phyloP scores from a whole-genome alignment of 331 rosid genomes.

The Quercus phellos region DNA sequence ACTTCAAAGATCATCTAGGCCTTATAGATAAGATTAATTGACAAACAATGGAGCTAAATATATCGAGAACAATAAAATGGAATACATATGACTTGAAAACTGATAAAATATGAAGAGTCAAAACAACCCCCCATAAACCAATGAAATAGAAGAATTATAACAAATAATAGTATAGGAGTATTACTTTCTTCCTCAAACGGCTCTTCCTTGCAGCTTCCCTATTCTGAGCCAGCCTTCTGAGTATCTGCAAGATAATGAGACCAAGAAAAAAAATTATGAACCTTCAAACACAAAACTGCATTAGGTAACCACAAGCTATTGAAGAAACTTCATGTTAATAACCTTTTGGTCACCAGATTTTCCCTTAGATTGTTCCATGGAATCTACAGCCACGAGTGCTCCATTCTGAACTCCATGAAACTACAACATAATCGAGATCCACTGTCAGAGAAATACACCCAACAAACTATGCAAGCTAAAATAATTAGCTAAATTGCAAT shows the following conservation, averaged over 20 bases:
- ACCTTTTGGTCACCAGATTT: slow-evolving; percentile 72
- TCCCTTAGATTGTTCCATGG: slow-evolving; percentile 45
- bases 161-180: neutral
- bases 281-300: neutral
- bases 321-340: neutral
- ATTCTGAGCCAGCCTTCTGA: slow-evolving; percentile 74
- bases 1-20: neutral
- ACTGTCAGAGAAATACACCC: slow-evolving; percentile 16
- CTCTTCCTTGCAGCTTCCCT: slow-evolving; percentile 87
- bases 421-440: slow-evolving; percentile 29
- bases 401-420: slow-evolving; percentile 49
- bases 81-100: neutral
- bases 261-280: neutral
- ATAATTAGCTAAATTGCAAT: neutral
- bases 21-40: neutral
- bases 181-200: slow-evolving; percentile 78
- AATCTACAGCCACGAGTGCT: slow-evolving; percentile 51
- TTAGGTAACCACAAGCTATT: neutral
- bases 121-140: neutral
- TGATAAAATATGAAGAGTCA: neutral
- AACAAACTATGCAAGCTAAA: neutral
- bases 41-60: neutral
- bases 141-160: neutral
- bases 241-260: slow-evolving; percentile 29
- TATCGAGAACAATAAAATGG: neutral